A percentile compares a stretch with the other conserved stretches of the same genome.
These are phyloP conservation scores for Dactylella cylindrospora DNA, from an alignment of 2,329 filamentous ascomycete genomes.

Conservation along the genomic window DNA sequence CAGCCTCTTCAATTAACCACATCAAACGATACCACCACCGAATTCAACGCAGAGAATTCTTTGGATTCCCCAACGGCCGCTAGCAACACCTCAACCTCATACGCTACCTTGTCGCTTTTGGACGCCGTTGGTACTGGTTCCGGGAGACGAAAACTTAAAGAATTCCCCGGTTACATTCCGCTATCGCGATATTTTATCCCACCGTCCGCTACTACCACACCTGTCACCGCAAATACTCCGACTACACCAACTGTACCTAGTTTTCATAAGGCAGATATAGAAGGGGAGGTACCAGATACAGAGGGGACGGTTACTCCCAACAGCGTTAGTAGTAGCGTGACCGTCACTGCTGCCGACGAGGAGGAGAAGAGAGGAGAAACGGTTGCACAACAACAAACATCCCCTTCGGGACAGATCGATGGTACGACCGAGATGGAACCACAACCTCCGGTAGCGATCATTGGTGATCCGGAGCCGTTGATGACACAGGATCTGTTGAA, in stretches of 20 bases:
- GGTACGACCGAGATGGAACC: slow-evolving; percentile 31
- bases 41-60: not conserved
- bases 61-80: slow-evolving; percentile 9
- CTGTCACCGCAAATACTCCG: slow-evolving; percentile 25
- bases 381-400: slow-evolving; percentile 12
- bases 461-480: slow-evolving; percentile 44
- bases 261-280: slow-evolving; percentile 4
- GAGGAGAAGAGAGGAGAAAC: too few relatives aligned
- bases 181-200: slow-evolving; percentile 42
- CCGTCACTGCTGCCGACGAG: slow-evolving; percentile 13
- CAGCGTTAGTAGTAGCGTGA: slow-evolving; percentile 2
- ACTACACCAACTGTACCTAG: slow-evolving; percentile 27
- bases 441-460: slow-evolving; percentile 41
- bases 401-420: slow-evolving; percentile 12
- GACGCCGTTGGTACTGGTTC: slow-evolving; percentile 33
- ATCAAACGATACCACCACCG: not conserved
- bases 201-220: slow-evolving; percentile 26
- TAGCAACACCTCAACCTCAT: slow-evolving; percentile 20
- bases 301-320: not conserved
- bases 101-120: slow-evolving; percentile 33
- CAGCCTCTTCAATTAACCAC: slow-evolving; percentile 20
- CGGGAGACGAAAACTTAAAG: slow-evolving; percentile 38
- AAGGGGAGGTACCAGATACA: not conserved
- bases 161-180: slow-evolving; percentile 39
- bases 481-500: slow-evolving; percentile 42